phyloP scores from a whole-genome alignment of 2,329 filamentous ascomycete genomes.

The Talaromyces pinophilus region DNA sequence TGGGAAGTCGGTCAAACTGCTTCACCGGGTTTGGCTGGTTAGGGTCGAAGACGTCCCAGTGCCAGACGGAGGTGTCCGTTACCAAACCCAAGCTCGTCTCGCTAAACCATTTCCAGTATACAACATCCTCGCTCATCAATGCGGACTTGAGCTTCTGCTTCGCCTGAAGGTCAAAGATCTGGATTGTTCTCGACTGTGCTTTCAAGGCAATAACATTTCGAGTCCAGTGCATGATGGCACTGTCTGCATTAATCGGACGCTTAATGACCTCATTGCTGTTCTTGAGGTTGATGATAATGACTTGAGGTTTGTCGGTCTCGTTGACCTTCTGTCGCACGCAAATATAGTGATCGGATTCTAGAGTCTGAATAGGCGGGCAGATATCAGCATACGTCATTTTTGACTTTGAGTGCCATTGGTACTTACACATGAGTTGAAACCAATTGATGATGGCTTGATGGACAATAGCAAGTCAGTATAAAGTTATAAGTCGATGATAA shows the following conservation, averaged over 20 bases:
- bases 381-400: conserved; percentile 29
- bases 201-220: conserved; percentile 96
- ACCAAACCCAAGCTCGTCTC: conserved; percentile 85
- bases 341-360: conserved; percentile 96
- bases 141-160: conserved; percentile 97
- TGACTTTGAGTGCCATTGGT: conserved; percentile 6
- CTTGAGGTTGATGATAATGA: conserved; percentile 97
- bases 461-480: conserved; percentile 15
- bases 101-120: conserved; percentile 99
- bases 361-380: conserved; percentile 62
- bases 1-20: conserved; percentile 90
- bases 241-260: conserved; percentile 97
- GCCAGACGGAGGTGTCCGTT: conserved; percentile 86
- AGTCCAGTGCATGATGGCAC: conserved; percentile 99
- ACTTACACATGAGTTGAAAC: conserved; percentile 84
- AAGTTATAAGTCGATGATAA: not conserved
- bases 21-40: conserved; percentile 78
- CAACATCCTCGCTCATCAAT: conserved; percentile 94
- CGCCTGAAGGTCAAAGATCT: conserved; percentile 92
- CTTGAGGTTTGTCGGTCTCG: conserved; percentile 81
- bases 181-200: conserved; percentile 88
- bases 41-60: conserved; percentile 95
- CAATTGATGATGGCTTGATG: conserved; percentile 67
- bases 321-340: conserved; percentile 94
- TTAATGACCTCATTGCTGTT: conserved; percentile 94